phyloP scores from a whole-genome alignment of 495 filamentous ascomycete genomes.

The Glonium stellatum region DNA sequence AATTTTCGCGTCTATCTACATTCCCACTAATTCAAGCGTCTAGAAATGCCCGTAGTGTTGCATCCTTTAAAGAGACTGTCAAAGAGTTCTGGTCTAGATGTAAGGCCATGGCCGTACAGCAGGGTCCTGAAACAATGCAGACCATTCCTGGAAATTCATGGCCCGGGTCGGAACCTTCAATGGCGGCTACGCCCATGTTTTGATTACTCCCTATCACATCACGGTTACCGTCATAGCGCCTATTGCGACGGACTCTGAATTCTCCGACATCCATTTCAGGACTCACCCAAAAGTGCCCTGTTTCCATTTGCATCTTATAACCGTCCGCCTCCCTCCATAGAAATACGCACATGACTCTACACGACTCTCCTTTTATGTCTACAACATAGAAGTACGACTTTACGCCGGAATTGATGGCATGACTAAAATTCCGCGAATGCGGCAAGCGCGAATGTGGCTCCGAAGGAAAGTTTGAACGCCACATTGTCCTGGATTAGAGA shows the following conservation, averaged over 20 bases:
- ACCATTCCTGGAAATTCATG: too few relatives aligned
- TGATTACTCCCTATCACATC: too few relatives aligned
- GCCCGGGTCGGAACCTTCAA: too few relatives aligned
- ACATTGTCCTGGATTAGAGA: conserved; percentile 57
- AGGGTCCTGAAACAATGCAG: conserved; percentile 8
- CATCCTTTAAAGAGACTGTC: conserved; percentile 22
- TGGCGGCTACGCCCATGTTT: too few relatives aligned
- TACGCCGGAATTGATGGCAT: not conserved
- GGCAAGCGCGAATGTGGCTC: conserved; percentile 66
- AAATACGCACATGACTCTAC: not conserved
- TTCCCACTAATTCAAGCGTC: conserved; percentile 1
- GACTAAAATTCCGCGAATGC: conserved; percentile 60
- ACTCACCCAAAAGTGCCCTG: too few relatives aligned
- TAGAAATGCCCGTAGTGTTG: conserved; percentile 17
- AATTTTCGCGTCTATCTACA: not conserved
- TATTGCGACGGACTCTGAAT: not conserved
- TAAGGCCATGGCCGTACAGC: conserved; percentile 23
- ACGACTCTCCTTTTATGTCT: not conserved
- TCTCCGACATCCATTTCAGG: not conserved
- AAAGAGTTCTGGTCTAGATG: conserved; percentile 23
- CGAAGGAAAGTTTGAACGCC: conserved; percentile 75
- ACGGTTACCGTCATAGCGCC: too few relatives aligned
- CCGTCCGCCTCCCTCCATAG: not conserved
- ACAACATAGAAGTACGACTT: too few relatives aligned
- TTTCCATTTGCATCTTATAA: conserved; percentile 1